A percentile compares a stretch with the other conserved stretches of the same genome.
phyloP scores from a whole-genome alignment of 2,329 filamentous ascomycete genomes.

The Aspergillus sp. region DNA sequence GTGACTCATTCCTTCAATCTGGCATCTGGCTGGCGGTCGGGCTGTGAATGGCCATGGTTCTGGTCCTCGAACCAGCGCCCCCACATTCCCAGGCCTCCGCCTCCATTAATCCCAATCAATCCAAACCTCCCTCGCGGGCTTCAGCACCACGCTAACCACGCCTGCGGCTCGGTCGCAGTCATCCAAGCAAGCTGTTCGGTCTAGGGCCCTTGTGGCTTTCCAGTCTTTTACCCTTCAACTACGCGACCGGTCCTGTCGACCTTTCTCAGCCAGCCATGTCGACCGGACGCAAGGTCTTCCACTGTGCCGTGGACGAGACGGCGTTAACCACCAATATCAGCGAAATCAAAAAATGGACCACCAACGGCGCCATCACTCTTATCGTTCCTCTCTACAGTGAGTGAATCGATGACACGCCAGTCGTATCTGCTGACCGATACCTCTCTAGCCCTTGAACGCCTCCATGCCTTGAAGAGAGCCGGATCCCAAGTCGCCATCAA shows the following conservation, averaged over 20 bases:
- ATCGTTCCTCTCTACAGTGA: conserved; percentile 56
- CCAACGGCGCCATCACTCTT: conserved; percentile 51
- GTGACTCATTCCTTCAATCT: conserved; percentile 9
- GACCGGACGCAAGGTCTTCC: conserved; percentile 49
- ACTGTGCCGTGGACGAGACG: conserved; percentile 57
- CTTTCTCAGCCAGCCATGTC: conserved; percentile 36
- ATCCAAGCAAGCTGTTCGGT: conserved; percentile 33
- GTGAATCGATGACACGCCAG: conserved; percentile 16
- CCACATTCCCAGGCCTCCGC: conserved; percentile 35
- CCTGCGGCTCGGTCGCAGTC: conserved; percentile 32
- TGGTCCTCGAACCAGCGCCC: conserved; percentile 23
- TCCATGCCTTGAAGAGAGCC: conserved; percentile 48
- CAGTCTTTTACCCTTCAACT: conserved; percentile 14
- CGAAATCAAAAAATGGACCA: conserved; percentile 56
- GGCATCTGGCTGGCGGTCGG: conserved; percentile 4
- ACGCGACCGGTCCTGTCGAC: conserved; percentile 27
- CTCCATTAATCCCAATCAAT: conserved; percentile 21
- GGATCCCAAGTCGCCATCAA: conserved; percentile 52
- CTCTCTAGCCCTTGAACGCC: conserved; percentile 48
- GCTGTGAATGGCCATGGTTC: conserved; percentile 13
- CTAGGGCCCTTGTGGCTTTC: conserved; percentile 28
- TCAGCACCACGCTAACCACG: conserved; percentile 25
- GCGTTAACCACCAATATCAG: conserved; percentile 55
- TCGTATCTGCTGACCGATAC: conserved; percentile 11
- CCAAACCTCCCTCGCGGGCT: conserved; percentile 32